A percentile compares a stretch with the other conserved stretches of the same genome.
These are phyloP conservation scores for Salix arbutifolia DNA, from an alignment of 345 rosid species.

Conservation along the genomic window DNA sequence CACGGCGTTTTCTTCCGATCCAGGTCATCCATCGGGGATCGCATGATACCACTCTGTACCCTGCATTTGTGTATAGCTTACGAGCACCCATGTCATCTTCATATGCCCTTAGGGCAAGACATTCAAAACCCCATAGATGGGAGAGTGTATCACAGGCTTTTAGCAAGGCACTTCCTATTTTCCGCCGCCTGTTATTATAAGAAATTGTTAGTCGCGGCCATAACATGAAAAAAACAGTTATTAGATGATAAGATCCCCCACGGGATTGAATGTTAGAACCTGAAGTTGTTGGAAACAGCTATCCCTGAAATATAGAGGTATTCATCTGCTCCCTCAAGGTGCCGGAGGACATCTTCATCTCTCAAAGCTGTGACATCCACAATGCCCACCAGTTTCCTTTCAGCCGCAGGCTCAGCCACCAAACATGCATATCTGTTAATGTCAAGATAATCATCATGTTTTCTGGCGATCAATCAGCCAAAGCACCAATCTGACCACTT, in stretches of 20 bases:
- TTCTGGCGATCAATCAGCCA: neutral
- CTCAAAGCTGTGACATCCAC: conserved; percentile 70
- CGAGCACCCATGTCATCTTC: conserved; percentile 79
- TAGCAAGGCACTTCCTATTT: conserved; percentile 63
- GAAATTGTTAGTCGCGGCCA: neutral
- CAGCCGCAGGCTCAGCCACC: conserved; percentile 54
- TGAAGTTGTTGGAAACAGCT: conserved; percentile 57
- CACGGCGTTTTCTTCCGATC: conserved; percentile 70
- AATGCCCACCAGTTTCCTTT: conserved; percentile 52
- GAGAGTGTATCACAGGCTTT: conserved; percentile 69
- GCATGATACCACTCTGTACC: conserved; percentile 50
- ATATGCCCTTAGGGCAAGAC: conserved; percentile 65
- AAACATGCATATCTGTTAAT: conserved; percentile 69
- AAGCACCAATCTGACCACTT: conserved; percentile 1
- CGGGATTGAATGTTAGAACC: conserved; percentile 28
- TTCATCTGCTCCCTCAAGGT: conserved; percentile 53
- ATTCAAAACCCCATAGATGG: conserved; percentile 53
- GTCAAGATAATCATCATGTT: neutral
- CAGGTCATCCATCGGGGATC: conserved; percentile 68
- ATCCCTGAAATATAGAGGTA: conserved; percentile 84
- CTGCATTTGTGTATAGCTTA: conserved; percentile 60
- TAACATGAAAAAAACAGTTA: neutral
- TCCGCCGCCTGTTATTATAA: conserved; percentile 48
- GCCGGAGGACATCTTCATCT: conserved; percentile 48
- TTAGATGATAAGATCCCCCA: neutral